These are phyloP conservation scores for Trapa bicornis DNA, from an alignment of 345 rosid species.

Conservation along the genomic window DNA sequence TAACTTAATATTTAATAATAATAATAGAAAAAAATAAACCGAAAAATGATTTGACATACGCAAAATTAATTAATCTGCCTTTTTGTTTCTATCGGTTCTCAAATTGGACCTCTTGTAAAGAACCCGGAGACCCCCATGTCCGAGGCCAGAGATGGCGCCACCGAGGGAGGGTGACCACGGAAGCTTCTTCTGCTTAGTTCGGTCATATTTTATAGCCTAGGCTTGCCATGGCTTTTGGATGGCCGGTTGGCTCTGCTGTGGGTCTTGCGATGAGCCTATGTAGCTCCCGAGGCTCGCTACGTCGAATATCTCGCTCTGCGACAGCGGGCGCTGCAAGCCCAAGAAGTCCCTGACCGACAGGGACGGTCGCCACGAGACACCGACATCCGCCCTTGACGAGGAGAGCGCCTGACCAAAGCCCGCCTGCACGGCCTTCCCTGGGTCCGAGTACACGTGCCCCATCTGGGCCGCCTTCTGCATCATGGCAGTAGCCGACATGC, in stretches of 20 bases:
- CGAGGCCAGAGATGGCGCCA: too few relatives aligned
- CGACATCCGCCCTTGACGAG: constrained; percentile 9
- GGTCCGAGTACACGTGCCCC: constrained; percentile 30
- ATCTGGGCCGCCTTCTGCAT: constrained; percentile 83
- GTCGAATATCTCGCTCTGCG: constrained; percentile 57
- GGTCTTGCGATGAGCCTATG: constrained; percentile 17
- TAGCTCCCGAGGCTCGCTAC: constrained; percentile 53
- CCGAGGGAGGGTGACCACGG: too few relatives aligned
- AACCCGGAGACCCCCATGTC: too few relatives aligned
- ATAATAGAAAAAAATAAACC: background rate
- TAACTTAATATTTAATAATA: too few relatives aligned
- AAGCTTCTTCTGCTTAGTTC: too few relatives aligned
- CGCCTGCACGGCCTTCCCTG: constrained; percentile 16
- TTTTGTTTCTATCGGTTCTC: background rate
- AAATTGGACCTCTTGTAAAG: too few relatives aligned
- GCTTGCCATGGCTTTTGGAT: constrained; percentile 55
- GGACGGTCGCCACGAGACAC: background rate
- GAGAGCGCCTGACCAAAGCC: constrained; percentile 35
- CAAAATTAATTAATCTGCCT: background rate
- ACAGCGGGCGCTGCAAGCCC: constrained; percentile 48
- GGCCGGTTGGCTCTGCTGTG: background rate
- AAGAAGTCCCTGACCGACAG: constrained; percentile 53
- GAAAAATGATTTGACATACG: background rate
- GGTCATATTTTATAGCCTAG: constrained; percentile 14
- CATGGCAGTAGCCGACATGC: constrained; percentile 84